Conservation (phyloP, 352 stramenopile genomes). For the Globisporangium lucens region DNA sequence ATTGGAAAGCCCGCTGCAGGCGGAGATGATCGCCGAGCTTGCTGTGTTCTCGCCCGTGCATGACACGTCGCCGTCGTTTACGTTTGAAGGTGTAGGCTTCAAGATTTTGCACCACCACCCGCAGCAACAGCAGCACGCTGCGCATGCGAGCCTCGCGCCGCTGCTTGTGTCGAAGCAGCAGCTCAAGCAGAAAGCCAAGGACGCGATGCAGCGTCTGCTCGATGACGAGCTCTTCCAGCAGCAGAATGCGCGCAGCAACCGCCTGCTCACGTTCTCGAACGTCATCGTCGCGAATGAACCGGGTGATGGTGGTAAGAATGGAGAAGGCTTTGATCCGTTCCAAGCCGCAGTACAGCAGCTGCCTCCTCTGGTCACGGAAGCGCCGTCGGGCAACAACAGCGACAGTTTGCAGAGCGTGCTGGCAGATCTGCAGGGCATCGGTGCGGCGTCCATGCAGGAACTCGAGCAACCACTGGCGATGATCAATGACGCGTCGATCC, state of each 20-base stretch:
- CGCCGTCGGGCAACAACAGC: no score
- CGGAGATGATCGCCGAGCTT: constrained; percentile 13
- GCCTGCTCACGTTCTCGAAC: constrained; percentile 29
- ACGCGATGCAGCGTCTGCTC: constrained; percentile 23
- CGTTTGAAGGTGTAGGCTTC: constrained; percentile 8
- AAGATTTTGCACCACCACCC: not conserved
- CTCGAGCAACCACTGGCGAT: constrained; percentile 23
- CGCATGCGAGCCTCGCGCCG: constrained; percentile 15
- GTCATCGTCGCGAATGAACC: constrained; percentile 10
- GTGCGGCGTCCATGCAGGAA: constrained; percentile 16
- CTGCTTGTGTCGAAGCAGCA: constrained; percentile 16
- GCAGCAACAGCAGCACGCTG: constrained; percentile 9
- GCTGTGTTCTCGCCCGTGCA: constrained; percentile 15
- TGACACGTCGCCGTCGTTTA: constrained; percentile 4
- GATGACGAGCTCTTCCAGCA: constrained; percentile 29
- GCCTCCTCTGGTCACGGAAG: constrained; percentile 8
- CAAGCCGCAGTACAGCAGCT: constrained; percentile 27
- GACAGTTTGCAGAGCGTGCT: constrained; percentile 14
- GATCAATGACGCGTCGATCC: constrained; percentile 23
- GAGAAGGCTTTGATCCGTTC: constrained; percentile 20
- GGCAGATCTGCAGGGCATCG: constrained; percentile 13
- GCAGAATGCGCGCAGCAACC: constrained; percentile 23
- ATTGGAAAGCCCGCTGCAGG: constrained; percentile 10
- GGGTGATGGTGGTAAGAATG: constrained; percentile 4
- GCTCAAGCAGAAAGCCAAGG: constrained; percentile 20